phyloP scores from a whole-genome alignment of 345 rosid species.

The Murraya paniculata region DNA sequence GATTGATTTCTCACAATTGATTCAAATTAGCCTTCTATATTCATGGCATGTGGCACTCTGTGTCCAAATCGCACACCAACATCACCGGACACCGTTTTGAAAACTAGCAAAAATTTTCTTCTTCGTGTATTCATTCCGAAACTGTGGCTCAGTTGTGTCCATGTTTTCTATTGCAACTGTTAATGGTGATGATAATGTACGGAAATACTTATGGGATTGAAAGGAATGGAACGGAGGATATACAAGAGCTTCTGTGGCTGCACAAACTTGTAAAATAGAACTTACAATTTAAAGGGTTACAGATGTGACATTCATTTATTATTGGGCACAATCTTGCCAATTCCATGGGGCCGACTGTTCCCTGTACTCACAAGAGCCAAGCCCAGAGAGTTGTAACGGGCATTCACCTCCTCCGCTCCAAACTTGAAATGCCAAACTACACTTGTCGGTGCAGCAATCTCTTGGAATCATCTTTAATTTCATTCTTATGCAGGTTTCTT shows the following conservation, averaged over 20 bases:
- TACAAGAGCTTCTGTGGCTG: constrained; percentile 41
- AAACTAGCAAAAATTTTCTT: constrained; percentile 68
- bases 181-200: constrained; percentile 31
- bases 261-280: background rate
- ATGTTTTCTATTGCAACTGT: constrained; percentile 29
- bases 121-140: constrained; percentile 13
- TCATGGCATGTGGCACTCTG: constrained; percentile 73
- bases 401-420: too few species aligned
- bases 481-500: too few species aligned
- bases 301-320: too few species aligned
- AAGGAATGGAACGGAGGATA: constrained; percentile 24
- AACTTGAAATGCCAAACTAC: too few species aligned
- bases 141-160: constrained; percentile 23
- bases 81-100: constrained; percentile 71
- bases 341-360: too few species aligned
- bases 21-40: constrained; percentile 14
- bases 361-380: too few species aligned
- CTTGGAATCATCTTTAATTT: too few species aligned
- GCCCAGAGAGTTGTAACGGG: too few species aligned
- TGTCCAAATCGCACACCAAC: constrained; percentile 76
- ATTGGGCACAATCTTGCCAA: too few species aligned
- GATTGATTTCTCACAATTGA: too few species aligned
- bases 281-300: too few species aligned
- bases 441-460: too few species aligned
- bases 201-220: background rate